Base-by-base conservation (phyloP, 768 basidiomycete species). In the Russula griseocarnosa region DNA sequence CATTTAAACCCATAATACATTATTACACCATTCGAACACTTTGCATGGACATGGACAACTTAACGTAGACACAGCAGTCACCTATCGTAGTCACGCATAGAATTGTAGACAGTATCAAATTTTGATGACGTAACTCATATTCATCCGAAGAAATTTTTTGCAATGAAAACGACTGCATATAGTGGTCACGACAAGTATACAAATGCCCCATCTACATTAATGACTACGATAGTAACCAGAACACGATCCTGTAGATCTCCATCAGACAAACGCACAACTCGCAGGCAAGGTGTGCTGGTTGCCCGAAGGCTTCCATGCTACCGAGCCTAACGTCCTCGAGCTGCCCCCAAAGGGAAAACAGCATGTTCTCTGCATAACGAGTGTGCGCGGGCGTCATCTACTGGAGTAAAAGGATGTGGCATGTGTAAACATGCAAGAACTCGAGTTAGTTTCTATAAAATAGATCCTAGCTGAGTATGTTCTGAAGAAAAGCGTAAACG, bases 361-460 rank as follows among this genome's bases (percentile, higher is more conserved):
- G 60, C 71, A 70, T 75, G 76, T 77, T 76, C 76, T 77, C 76
- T 69, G 76, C 74, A 69, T 70, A 69, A 77, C 74, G 76, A 73
- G 74, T 63, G 72, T 69, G 67, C 73, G 75, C 71, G 47, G 55
- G 50, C 67, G 71, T 77, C 76, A 77, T 77, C 76, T 70, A 73
- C 72, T 75, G 74, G 76, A 76, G 71, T 69, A 69, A 72, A 77
- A 73, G 73, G 69, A 75, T 73, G 75, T 71, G 76, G 75, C 76
- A 77, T 74, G 74, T 72, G 72, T 77, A 76, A 76, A 76, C 74
- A 75, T 77, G 76, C 76, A 71, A 77, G 75, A 42, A 77, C 76
- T 76, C 76, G 72, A 76, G 76, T 77, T 76, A 76, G 76, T 74
- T 74, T 73, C 74, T 75, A 73, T 74, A 74, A 60, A 75, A 75